Percentiles rank a stretch among this genome's conserved stretches.
These are phyloP conservation scores for Pseudonectria foliicola DNA, from an alignment of 2,329 filamentous ascomycete species.

Conservation along the genomic window DNA sequence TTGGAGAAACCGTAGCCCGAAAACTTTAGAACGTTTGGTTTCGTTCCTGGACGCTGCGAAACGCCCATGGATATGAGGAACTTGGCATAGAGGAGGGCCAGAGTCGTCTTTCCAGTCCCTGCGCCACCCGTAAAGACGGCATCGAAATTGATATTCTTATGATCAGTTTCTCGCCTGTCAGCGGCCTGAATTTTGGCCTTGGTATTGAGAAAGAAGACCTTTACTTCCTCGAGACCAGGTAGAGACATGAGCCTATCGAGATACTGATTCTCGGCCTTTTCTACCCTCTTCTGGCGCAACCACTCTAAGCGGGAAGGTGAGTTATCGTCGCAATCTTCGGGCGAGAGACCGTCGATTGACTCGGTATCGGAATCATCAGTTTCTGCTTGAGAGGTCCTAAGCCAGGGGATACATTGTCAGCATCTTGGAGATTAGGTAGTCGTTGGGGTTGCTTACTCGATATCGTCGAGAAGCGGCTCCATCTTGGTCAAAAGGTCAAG, in stretches of 20 bases:
- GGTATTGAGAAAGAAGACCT: conserved; percentile 44
- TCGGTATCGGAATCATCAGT: conserved; percentile 18
- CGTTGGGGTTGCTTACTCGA: conserved; percentile 17
- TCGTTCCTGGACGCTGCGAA: conserved; percentile 35
- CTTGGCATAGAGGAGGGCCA: conserved; percentile 23
- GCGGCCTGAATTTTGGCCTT: conserved; percentile 42
- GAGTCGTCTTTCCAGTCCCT: conserved; percentile 24
- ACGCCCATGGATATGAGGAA: conserved; percentile 22
- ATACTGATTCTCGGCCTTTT: conserved; percentile 42
- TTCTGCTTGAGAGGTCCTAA: conserved; percentile 12
- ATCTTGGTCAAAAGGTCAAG: conserved; percentile 19
- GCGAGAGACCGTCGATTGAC: conserved; percentile 22
- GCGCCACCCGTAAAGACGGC: conserved; percentile 24
- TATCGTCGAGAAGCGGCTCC: conserved; percentile 23
- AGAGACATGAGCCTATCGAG: conserved; percentile 55
- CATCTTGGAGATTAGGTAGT: background rate
- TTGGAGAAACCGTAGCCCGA: conserved; percentile 24
- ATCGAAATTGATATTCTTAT: conserved; percentile 34
- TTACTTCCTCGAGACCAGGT: conserved; percentile 56
- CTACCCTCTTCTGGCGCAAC: conserved; percentile 35
- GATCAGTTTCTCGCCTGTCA: conserved; percentile 39
- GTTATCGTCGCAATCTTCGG: conserved; percentile 29
- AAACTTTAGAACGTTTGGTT: conserved; percentile 25
- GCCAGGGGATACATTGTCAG: conserved; percentile 2
- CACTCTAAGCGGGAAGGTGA: conserved; percentile 33